Base-by-base conservation (phyloP, 2,329 filamentous ascomycete species). In the Colletotrichum sansevieriae region DNA sequence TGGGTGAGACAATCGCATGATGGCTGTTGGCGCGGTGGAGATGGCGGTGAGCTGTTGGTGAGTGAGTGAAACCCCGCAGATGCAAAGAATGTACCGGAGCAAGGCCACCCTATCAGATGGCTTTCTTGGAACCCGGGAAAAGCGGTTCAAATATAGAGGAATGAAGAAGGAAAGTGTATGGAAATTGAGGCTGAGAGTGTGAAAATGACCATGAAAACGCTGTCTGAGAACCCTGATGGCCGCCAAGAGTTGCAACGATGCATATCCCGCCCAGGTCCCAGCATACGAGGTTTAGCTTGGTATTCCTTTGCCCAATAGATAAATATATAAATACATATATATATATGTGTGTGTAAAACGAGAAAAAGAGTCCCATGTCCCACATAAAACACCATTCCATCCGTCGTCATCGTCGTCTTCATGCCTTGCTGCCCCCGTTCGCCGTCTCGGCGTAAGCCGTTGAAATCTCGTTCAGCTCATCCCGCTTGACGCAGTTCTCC, bases 401-500 rank as follows among this genome's bases (percentile, higher is more conserved):
- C 6, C 13, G 7, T 13, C 39, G 33, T 52, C n/a, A 41, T 0
- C 29, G 13, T 12, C 44, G 8, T 54, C 43, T 35, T 25, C 35
- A 18, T 33, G 33, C 18, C 2, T 43, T 9, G 1, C 8, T 35
- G 4, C 15, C 18, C 10, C 47, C 47, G 1, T 62, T 62, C 3
- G 29, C 51, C 2, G 33, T 59, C 9, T 35, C 60, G 2, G 83
- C 79, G 78, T 86, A 82, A 3, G 76, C 75, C 65, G 78, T 80
- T 71, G 88, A 72, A 52, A 85, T 84, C 69, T 82, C 78, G 70
- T 88, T 88, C 72, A 89, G 72, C 1, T 79, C 80, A 47, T 85
- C 81, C 37, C 87, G 76, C 73, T 83, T 82, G 44, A 85, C 67
- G 72, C 87, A 89, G 49, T 85, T 81, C 54, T 88, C 85, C 72